Evolutionary conservation across 2,329 filamentous ascomycete genomes (phyloP).

Genomic region (Aspergillus glaucus): DNA sequence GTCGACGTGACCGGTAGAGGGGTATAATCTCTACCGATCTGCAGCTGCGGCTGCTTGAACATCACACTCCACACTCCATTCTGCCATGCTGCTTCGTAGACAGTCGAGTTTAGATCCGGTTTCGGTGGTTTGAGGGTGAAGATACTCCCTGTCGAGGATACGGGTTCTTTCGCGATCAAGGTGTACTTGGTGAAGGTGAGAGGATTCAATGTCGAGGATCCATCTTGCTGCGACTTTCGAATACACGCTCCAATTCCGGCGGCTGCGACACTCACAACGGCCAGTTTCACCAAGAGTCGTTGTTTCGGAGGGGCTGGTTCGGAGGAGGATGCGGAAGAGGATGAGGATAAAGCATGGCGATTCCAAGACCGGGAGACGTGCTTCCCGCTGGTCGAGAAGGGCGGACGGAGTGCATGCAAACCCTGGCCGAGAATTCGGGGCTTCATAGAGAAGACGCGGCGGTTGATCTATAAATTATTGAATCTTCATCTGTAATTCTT

Average conservation of each 20-base stretch:
- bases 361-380: conserved; percentile 7
- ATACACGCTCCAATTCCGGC: conserved; percentile 32
- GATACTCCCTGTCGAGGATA: conserved; percentile 43
- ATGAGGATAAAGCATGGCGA: conserved; percentile 19
- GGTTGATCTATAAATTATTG: background rate
- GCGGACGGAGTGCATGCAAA: conserved; percentile 12
- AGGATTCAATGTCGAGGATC: conserved; percentile 27
- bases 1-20: conserved; percentile 53
- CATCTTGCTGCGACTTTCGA: conserved; percentile 20
- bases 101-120: conserved; percentile 25
- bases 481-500: no score
- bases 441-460: conserved; percentile 12
- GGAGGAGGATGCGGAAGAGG: conserved; percentile 8
- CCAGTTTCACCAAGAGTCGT: conserved; percentile 29
- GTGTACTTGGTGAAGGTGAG: conserved; percentile 36
- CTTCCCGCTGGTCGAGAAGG: conserved; percentile 5
- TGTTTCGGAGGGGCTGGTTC: conserved; percentile 14
- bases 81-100: conserved; percentile 47
- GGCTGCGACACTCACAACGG: conserved; percentile 28
- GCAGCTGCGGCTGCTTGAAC: conserved; percentile 88
- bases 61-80: conserved; percentile 80
- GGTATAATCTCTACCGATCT: conserved; percentile 88
- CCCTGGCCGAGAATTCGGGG: conserved; percentile 8
- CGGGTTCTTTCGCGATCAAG: conserved; percentile 37
- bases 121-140: conserved; percentile 37